Conservation (phyloP, 306 rosid species). For the Trichosanthes cucumerina region DNA sequence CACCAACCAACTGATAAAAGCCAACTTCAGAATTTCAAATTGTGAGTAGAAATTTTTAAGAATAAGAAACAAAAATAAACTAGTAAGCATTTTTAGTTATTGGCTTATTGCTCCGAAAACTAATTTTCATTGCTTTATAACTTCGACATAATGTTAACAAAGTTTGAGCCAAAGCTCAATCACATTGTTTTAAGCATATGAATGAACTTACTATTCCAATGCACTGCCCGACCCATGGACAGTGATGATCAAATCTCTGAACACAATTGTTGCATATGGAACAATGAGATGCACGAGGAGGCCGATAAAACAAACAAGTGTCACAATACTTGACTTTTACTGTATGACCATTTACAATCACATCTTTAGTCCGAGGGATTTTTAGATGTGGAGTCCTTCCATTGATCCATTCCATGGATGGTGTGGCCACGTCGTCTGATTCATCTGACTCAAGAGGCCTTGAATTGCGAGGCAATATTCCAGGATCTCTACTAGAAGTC, state of each 20-base stretch:
- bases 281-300: conserved; percentile 95
- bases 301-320: conserved; percentile 90
- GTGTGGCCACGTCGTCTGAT: conserved; percentile 38
- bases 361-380: conserved; percentile 81
- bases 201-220: conserved; percentile 75
- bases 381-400: conserved; percentile 74
- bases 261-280: conserved; percentile 97
- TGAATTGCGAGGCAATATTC: conserved; percentile 78
- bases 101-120: neutral
- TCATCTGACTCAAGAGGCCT: conserved; percentile 78
- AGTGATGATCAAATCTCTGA: conserved; percentile 95
- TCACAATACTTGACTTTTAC: conserved; percentile 94
- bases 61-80: neutral
- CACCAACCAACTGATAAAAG: neutral
- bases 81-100: neutral
- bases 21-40: neutral
- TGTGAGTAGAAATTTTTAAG: neutral
- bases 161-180: neutral
- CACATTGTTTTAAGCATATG: neutral
- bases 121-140: neutral
- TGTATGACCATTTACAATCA: conserved; percentile 56
- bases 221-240: conserved; percentile 99
- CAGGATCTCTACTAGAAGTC: conserved; percentile 93
- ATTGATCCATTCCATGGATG: conserved; percentile 97
- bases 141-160: neutral